A percentile compares a stretch with the other conserved stretches of the same genome.
phyloP scores from a whole-genome alignment of 495 filamentous ascomycete species.

The Xylaria nigripes region DNA sequence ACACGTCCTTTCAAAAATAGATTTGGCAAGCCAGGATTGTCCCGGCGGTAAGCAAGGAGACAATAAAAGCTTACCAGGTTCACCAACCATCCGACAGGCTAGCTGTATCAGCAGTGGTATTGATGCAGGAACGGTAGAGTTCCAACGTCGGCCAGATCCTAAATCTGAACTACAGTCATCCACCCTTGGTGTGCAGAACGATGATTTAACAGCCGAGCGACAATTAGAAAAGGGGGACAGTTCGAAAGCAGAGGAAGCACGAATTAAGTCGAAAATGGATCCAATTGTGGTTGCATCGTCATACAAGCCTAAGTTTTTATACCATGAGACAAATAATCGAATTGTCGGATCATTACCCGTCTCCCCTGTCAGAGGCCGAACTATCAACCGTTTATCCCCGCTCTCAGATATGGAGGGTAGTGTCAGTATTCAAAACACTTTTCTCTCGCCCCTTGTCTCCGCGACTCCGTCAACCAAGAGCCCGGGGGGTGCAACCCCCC shows the following conservation, averaged over 20 bases:
- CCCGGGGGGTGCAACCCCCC: constrained; percentile 4
- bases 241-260: not conserved
- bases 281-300: not conserved
- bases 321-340: not conserved
- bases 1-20: not conserved
- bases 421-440: not conserved
- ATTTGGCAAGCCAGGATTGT: not conserved
- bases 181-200: not conserved
- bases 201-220: not conserved
- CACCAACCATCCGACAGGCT: not conserved
- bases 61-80: not conserved
- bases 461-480: constrained; percentile 7
- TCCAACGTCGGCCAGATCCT: not conserved
- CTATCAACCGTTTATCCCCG: not conserved
- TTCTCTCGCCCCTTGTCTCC: constrained; percentile 2
- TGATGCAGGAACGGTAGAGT: not conserved
- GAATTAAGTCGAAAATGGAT: not conserved
- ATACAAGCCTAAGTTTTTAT: not conserved
- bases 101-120: not conserved
- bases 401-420: constrained; percentile 2
- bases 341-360: constrained; percentile 12
- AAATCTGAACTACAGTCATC: not conserved
- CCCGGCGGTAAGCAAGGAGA: not conserved
- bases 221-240: not conserved
- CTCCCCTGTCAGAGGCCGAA: constrained; percentile 6